Evolutionary conservation across 768 basidiomycete genomes (phyloP), one percentile per base, ranked within the genome.

Genomic region (Mrakia blollopis): DNA sequence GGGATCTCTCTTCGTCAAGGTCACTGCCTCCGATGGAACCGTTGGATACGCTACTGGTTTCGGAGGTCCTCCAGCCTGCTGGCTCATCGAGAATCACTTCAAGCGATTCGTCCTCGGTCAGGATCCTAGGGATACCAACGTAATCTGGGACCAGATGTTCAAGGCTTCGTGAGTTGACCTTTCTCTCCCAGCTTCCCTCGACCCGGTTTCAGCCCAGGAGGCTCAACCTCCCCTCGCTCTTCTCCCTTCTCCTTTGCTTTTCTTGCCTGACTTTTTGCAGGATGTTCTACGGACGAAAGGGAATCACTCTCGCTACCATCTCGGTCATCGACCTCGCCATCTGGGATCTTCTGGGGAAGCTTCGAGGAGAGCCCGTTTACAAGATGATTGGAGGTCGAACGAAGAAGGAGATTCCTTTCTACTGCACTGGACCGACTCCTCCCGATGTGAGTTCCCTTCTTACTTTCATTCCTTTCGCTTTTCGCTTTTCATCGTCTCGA

Each of bases 281-380:
- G 75, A 85, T 83, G 79, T 85, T 85, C 80, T 85, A 85, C 79
- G 84, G 85, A 30, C 80, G 83, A 75, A 84, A 84, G 78, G 84
- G 84, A 78, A 79, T 85, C 63, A 80, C 83, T 16, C 78, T 85
- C 8, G 82, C 83, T 13, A 83, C 85, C 41, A 82, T 85, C 74
- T 83, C 83, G 28, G 85, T 83, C 41, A 83, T 85, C 72, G 85
- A 85, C 73, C 80, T 85, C 39, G 84, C 74, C 50, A 82, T 85
- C 72, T 85, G 85, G 84, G 85, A 85, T 74, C 80, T 85, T 2
- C 79, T 84, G 25, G 85, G 85, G 67, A 84, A 85, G 80, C 82
- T 85, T 77, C 81, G 85, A 44, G 79, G 79, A 25, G 84, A 85
- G 80, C 85, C 85, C 23, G 80, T 85, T 47, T 84, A 85, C 83